A percentile compares a stretch with the other conserved stretches of the same genome.
phyloP scores from a whole-genome alignment of 805 yeast species.

The Candida glaebosa region DNA sequence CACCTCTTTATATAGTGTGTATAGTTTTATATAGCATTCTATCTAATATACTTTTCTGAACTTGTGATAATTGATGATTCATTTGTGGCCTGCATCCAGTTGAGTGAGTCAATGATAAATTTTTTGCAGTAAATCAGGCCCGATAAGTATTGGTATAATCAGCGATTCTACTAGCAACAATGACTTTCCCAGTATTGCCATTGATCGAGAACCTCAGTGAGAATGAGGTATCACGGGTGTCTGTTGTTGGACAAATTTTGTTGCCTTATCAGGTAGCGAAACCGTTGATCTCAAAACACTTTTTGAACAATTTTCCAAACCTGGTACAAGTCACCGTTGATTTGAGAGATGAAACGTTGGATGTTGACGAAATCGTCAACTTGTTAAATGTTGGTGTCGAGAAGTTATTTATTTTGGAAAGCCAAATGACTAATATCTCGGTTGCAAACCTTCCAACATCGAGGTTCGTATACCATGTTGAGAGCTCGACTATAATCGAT shows the following conservation, averaged over 20 bases:
- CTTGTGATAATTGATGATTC: background rate
- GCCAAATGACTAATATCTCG: constrained; percentile 27
- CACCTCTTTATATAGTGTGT: background rate
- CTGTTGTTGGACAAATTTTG: constrained; percentile 34
- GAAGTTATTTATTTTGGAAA: constrained; percentile 37
- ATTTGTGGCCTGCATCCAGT: background rate
- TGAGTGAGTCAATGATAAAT: background rate
- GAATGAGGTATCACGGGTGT: constrained; percentile 16
- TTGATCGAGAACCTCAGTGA: constrained; percentile 17
- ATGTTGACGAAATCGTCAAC: constrained; percentile 45
- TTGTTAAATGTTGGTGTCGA: constrained; percentile 61
- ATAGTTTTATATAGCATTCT: background rate
- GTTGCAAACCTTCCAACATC: constrained; percentile 49
- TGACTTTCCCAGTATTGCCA: constrained; percentile 42
- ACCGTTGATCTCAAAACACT: constrained; percentile 24
- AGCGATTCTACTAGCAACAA: constrained; percentile 5
- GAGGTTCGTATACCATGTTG: constrained; percentile 36
- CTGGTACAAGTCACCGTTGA: constrained; percentile 29
- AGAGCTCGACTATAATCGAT: constrained; percentile 6
- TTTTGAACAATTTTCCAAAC: constrained; percentile 26
- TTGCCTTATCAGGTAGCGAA: constrained; percentile 25
- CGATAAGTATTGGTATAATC: background rate
- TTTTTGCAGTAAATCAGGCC: background rate
- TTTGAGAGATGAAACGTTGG: constrained; percentile 20
- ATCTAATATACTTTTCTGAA: background rate